These are phyloP conservation scores for Fusarium nygamai DNA, from an alignment of 2,329 filamentous ascomycete genomes.

Conservation along the genomic window DNA sequence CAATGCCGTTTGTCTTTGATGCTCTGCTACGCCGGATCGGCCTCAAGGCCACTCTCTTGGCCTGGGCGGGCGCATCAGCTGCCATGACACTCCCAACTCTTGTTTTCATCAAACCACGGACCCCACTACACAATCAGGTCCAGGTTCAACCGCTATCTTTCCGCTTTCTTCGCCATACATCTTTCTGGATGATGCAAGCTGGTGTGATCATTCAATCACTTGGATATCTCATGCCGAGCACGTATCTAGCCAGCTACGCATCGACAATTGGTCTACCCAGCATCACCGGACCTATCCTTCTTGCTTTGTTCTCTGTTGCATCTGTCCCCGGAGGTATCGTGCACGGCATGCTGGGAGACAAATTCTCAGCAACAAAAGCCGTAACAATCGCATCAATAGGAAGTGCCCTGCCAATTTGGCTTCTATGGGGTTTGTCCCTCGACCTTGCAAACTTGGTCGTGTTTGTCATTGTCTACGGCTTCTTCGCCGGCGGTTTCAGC, in stretches of 20 bases:
- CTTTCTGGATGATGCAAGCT: slow-evolving; percentile 67
- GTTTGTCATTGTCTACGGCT: slow-evolving; percentile 69
- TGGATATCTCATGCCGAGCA: slow-evolving; percentile 70
- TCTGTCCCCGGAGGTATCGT: slow-evolving; percentile 65
- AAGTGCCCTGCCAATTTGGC: slow-evolving; percentile 63
- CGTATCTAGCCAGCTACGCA: slow-evolving; percentile 66
- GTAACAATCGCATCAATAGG: slow-evolving; percentile 65
- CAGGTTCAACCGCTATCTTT: slow-evolving; percentile 45
- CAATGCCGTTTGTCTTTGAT: slow-evolving; percentile 62
- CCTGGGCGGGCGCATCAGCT: slow-evolving; percentile 53
- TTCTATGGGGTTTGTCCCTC: slow-evolving; percentile 68
- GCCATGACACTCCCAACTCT: slow-evolving; percentile 52
- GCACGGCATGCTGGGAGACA: slow-evolving; percentile 66
- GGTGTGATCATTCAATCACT: slow-evolving; percentile 66
- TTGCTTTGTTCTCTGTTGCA: slow-evolving; percentile 66
- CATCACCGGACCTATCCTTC: slow-evolving; percentile 60
- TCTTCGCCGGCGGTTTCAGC: slow-evolving; percentile 71
- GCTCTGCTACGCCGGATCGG: slow-evolving; percentile 58
- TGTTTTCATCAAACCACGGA: slow-evolving; percentile 49
- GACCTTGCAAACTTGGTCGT: slow-evolving; percentile 62
- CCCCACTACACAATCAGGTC: slow-evolving; percentile 40
- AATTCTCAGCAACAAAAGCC: slow-evolving; percentile 58
- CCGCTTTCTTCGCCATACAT: slow-evolving; percentile 60
- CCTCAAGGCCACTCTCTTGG: slow-evolving; percentile 52
- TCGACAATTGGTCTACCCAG: slow-evolving; percentile 57